Base-by-base conservation (phyloP, 495 filamentous ascomycete genomes). In the Penicillium argentinense region DNA sequence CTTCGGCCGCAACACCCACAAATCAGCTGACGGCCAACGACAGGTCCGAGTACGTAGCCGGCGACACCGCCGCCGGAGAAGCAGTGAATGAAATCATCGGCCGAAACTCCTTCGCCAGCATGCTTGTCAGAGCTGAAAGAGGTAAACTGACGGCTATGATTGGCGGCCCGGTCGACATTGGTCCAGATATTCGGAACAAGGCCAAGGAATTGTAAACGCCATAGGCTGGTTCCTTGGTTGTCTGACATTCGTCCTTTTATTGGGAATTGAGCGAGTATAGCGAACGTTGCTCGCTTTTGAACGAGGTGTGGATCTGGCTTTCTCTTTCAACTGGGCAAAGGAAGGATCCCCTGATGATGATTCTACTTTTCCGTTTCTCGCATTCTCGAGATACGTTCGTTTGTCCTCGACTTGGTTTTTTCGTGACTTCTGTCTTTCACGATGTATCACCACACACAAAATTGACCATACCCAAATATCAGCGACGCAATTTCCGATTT, bases 1-100 rank as follows among this genome's bases (percentile, higher is more conserved):
- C 51, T 69, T 68, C 45, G 40, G 66, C 54, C 54, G 53, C 36
- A 68, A 62, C 45, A 55, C 56, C n/a, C 47, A 63, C 56, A 39
- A n/a, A 52, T 25, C 30, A 52, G 25, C 55, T 71, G 3, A 50
- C 61, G 37, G 12, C 16, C 9, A 43, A 68, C 29, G 60, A 71
- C 50, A 28, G 45, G 21, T 29, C 45, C 1, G 64, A 64, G 32
- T 59, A 57, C 37, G 53, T 52, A 19, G 37, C 56, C 0, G 58
- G 58, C 17, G 66, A 66, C 45, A 27, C 11, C 0, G 34, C 23
- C 11, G 38, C 60, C 37, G 18, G 33, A 7, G 47, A 45, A 2
- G 39, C 54, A 16, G 37, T 57, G 0, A 25, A 38, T 4, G 68
- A 72, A 18, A 43, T 67, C 13, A 6, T 55, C 0, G 64, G 64